phyloP scores from a whole-genome alignment of 1,284 basidiomycete genomes.

The Moesziomyces sp. region DNA sequence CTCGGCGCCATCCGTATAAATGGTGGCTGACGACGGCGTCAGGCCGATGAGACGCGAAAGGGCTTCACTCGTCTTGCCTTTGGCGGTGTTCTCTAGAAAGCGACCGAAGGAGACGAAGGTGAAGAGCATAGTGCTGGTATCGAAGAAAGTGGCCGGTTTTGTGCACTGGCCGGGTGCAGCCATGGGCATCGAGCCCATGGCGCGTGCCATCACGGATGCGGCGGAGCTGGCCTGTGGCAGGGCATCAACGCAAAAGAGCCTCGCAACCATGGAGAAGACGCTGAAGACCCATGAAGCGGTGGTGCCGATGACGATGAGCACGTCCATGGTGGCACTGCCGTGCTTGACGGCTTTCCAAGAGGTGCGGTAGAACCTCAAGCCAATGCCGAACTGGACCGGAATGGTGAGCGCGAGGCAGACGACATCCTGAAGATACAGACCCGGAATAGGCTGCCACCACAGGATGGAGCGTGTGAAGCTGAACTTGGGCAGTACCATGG shows the following conservation, averaged over 20 bases:
- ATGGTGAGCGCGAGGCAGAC: constrained; percentile 85
- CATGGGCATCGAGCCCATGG: constrained; percentile 24
- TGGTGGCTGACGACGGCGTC: constrained; percentile 91
- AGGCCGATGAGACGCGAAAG: constrained; percentile 95
- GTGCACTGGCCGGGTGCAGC: constrained; percentile 71
- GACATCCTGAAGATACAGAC: constrained; percentile 83
- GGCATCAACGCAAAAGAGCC: constrained; percentile 48
- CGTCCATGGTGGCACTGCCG: constrained; percentile 86
- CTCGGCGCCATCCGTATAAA: constrained; percentile 77
- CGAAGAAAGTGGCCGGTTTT: constrained; percentile 92
- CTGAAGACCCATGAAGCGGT: constrained; percentile 94
- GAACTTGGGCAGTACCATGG: constrained; percentile 81
- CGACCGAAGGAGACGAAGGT: constrained; percentile 95
- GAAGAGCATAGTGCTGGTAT: constrained; percentile 98
- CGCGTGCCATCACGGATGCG: constrained; percentile 9
- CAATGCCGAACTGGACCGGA: constrained; percentile 93
- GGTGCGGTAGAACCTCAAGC: constrained; percentile 84
- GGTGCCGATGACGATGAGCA: constrained; percentile 94
- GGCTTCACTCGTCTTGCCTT: constrained; percentile 95
- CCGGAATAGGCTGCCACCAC: constrained; percentile 56
- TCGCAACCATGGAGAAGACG: constrained; percentile 73
- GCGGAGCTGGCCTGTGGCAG: constrained; percentile 1
- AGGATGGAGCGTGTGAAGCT: constrained; percentile 67
- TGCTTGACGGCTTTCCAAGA: constrained; percentile 92
- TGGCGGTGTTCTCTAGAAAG: constrained; percentile 94